Evolutionary conservation across 2,329 filamentous ascomycete genomes (phyloP), one percentile per base, ranked within the genome.

Genomic region (Xylaria sp.): DNA sequence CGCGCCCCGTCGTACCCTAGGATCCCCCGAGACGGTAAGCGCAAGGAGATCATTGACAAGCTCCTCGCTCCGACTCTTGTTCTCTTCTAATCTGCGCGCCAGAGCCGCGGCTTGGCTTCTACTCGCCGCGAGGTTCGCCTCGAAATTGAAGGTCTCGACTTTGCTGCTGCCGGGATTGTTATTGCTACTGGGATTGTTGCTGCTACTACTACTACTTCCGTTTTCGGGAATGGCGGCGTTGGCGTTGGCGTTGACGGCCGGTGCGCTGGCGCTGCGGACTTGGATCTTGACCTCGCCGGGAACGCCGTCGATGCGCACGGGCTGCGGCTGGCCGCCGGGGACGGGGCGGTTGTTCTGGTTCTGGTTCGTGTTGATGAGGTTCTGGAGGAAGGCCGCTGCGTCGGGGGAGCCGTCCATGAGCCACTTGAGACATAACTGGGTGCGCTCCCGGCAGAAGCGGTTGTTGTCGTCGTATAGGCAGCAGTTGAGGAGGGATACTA

Each of bases 391-490:
- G 39, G 88, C 86, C 71, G 92, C 91, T 18, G 92, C 93, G 66
- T 90, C 90, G 39, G 90, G 87, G 69, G 90, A 93, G 13, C 91
- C 91, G 74, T 93, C 91, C 81, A 93, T 88, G 6, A 92, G 84
- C 87, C 90, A 97, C 78, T 95, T 94, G n/a, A 97, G 86, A 73
- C 92, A 94, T 78, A 97, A 90, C 59, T 94, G 93, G 2, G 94
- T 93, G 72, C 94, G 92, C 80, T 98, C 95, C 76, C 95, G 93
- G 72, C 97, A 94, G 78, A 95, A 98, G 0, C 94, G 94, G 77
- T 98, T 98, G 81, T 97, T 90, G 74, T 95, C 94, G 78, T 98
- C 95, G 78, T 96, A 96, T 39, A 90, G 88, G 75, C 94, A 98
- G 81, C 94, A 97, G 76, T 94, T 94, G 18, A 98, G 87, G 23